A percentile compares a stretch with the other conserved stretches of the same genome.
phyloP scores from a whole-genome alignment of 164 flowering plant genomes.

The Aristolochia fimbriata region DNA sequence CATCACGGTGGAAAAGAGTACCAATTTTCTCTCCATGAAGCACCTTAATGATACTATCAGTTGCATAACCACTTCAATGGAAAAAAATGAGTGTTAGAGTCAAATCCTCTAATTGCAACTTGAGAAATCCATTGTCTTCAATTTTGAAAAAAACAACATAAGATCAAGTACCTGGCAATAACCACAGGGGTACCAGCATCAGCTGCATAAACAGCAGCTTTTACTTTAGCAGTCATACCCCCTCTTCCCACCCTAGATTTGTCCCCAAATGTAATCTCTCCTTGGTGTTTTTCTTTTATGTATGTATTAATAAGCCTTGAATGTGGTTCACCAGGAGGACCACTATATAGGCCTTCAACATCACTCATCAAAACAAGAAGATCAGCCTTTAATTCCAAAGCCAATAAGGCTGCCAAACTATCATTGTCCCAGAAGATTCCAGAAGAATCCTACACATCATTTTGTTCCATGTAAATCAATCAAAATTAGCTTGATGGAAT shows the following conservation, averaged over 20 bases:
- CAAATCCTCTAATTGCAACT: neutral
- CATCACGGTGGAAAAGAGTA: constrained; percentile 86
- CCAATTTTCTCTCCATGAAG: constrained; percentile 74
- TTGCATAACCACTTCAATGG: constrained; percentile 60
- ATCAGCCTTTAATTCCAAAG: constrained; percentile 90
- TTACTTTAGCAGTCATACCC: constrained; percentile 99
- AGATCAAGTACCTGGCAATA: constrained; percentile 59
- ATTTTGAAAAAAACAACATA: neutral
- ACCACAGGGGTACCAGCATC: constrained; percentile 88
- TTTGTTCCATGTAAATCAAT: neutral
- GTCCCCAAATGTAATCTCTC: constrained; percentile 85
- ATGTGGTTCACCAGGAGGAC: constrained; percentile 84
- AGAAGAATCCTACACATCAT: constrained; percentile 73
- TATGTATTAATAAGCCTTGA: constrained; percentile 86
- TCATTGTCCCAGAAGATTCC: constrained; percentile 99
- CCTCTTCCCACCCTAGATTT: constrained; percentile 97
- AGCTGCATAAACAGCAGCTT: constrained; percentile 88
- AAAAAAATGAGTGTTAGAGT: constrained; percentile 9
- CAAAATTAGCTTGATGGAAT: neutral
- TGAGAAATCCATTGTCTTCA: too few relatives aligned
- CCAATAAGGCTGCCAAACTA: constrained; percentile 88
- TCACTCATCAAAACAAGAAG: constrained; percentile 90
- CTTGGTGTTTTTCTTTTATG: constrained; percentile 61
- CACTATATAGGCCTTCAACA: constrained; percentile 93
- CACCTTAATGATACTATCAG: constrained; percentile 61